phyloP scores from a whole-genome alignment of 2,329 filamentous ascomycete genomes.

The Mycogone perniciosa region DNA sequence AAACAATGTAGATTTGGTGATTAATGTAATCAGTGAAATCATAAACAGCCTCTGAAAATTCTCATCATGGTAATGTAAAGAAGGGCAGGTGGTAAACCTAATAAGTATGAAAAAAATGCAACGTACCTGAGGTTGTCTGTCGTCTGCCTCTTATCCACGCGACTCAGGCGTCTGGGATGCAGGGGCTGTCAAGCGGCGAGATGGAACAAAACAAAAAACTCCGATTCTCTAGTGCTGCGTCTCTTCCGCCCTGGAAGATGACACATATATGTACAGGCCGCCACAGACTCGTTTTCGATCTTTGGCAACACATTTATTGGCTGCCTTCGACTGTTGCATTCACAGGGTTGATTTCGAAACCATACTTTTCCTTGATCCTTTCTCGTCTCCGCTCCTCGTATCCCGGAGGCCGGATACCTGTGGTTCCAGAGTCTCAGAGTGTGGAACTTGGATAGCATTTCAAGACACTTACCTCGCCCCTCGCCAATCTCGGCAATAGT shows the following conservation, averaged over 20 bases:
- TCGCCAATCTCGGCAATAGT: conserved; percentile 78
- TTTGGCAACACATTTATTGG: conserved; percentile 27
- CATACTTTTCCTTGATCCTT: conserved; percentile 80
- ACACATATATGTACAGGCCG: conserved; percentile 30
- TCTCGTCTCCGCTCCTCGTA: conserved; percentile 79
- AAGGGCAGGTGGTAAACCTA: background rate
- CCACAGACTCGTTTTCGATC: conserved; percentile 19
- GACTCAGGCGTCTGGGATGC: background rate
- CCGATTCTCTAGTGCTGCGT: conserved; percentile 36
- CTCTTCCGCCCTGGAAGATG: conserved; percentile 28
- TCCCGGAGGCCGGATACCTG: conserved; percentile 73
- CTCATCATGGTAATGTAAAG: conserved; percentile 32
- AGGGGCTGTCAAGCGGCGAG: background rate
- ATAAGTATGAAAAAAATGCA: conserved; percentile 1
- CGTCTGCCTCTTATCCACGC: background rate
- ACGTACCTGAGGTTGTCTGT: conserved; percentile 19
- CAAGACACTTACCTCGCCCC: conserved; percentile 62
- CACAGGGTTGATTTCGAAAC: conserved; percentile 71
- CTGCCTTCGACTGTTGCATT: conserved; percentile 43
- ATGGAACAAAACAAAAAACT: conserved; percentile 28
- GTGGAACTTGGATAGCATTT: background rate
- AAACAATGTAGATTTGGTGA: conserved; percentile 14
- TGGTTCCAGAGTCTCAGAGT: background rate
- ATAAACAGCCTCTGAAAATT: conserved; percentile 44
- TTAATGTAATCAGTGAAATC: conserved; percentile 33